These are phyloP conservation scores for Raffaelea albimanens DNA, from an alignment of 2,329 filamentous ascomycete genomes.

Conservation along the genomic window DNA sequence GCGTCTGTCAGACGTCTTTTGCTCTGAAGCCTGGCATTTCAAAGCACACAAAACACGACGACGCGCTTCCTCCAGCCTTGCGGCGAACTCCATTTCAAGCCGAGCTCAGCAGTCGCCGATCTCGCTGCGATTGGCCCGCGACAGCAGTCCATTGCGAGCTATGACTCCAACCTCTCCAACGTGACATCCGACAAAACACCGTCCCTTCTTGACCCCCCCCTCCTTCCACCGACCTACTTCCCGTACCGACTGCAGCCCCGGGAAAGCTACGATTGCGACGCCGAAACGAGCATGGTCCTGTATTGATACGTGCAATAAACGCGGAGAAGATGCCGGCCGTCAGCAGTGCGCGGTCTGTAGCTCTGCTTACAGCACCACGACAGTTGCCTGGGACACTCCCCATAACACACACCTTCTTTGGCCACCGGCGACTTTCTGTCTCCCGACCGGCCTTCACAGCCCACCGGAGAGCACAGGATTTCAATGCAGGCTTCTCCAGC, in stretches of 20 bases:
- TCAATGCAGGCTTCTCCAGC: conserved; percentile 49
- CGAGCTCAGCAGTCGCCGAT: background rate
- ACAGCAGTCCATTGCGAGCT: background rate
- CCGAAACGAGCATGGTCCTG: conserved; percentile 2
- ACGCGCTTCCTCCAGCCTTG: no score
- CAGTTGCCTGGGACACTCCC: background rate
- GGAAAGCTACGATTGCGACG: background rate
- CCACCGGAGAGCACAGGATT: conserved; percentile 35
- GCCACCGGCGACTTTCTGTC: conserved; percentile 18
- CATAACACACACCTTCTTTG: background rate
- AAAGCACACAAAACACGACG: no score
- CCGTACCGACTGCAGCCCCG: no score
- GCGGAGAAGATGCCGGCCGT: conserved; percentile 9
- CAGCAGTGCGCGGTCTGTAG: conserved; percentile 8
- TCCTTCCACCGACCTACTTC: no score
- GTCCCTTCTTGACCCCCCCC: no score
- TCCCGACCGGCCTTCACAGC: conserved; percentile 18
- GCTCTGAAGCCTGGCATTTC: no score
- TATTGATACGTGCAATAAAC: background rate
- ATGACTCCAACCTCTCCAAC: background rate
- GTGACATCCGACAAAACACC: background rate
- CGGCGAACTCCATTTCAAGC: no score
- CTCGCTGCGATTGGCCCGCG: background rate
- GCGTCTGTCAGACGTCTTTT: no score
- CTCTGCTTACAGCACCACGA: conserved; percentile 3